Evolutionary conservation across 192 early-diverging fungal genomes (phyloP).

Genomic region (Jimgerdemannia lactiflua): DNA sequence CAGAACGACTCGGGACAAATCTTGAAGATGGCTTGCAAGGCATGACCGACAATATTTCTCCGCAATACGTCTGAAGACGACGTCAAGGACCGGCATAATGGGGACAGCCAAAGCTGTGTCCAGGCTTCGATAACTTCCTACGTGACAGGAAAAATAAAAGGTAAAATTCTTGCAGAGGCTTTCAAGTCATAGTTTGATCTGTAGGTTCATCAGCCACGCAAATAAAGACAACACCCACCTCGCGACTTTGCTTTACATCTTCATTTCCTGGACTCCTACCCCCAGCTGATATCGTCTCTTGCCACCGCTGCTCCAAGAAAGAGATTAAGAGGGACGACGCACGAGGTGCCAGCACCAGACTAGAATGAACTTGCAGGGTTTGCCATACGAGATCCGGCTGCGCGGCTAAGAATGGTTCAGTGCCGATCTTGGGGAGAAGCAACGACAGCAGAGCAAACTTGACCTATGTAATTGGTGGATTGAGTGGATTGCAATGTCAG

Average conservation of each 20-base stretch:
- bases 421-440: conserved; percentile 48
- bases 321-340: conserved; percentile 40
- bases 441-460: conserved; percentile 80
- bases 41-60: conserved; percentile 52
- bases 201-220: too few relatives aligned
- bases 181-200: too few relatives aligned
- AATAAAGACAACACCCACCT: conserved; percentile 12
- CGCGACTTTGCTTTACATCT: conserved; percentile 6
- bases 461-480: conserved; percentile 12
- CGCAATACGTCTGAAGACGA: conserved; percentile 46
- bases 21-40: conserved; percentile 54
- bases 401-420: conserved; percentile 48
- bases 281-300: conserved; percentile 20
- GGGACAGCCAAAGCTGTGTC: conserved; percentile 54
- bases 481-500: background rate
- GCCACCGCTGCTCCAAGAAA: conserved; percentile 30
- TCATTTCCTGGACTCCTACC: conserved; percentile 3
- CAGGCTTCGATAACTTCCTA: conserved; percentile 32
- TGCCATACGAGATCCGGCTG: conserved; percentile 61
- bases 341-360: conserved; percentile 48
- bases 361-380: conserved; percentile 59
- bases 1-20: conserved; percentile 40
- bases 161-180: too few relatives aligned
- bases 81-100: conserved; percentile 51
- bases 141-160: background rate